Evolutionary conservation across 495 filamentous ascomycete genomes (phyloP).

Genomic region (Hypoxylon cercidicola): DNA sequence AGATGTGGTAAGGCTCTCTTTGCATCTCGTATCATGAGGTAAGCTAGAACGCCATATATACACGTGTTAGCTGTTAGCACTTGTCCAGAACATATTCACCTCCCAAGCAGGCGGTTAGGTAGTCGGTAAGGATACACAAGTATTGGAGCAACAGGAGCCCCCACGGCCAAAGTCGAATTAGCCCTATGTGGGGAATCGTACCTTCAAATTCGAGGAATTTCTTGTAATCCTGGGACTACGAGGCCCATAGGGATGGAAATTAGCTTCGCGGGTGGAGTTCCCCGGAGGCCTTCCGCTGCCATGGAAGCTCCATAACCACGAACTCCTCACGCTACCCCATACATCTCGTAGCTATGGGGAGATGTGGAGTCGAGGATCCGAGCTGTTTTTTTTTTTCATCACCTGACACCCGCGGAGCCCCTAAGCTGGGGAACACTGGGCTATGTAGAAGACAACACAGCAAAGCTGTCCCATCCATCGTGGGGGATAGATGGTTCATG

Average conservation of each 20-base stretch:
- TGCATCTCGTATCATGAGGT: no score
- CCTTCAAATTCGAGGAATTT: slow-evolving; percentile 13
- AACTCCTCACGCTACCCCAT: slow-evolving; percentile 15
- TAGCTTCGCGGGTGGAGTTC: slow-evolving; percentile 22
- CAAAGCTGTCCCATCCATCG: slow-evolving; percentile 7
- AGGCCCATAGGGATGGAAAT: slow-evolving; percentile 6
- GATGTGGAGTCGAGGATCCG: slow-evolving; percentile 20
- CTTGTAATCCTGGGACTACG: slow-evolving; percentile 3
- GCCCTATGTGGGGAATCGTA: slow-evolving; percentile 18
- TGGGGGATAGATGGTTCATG: slow-evolving; percentile 20
- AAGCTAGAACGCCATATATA: no score
- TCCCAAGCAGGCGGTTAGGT: not conserved
- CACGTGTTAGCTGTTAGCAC: no score
- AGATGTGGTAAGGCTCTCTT: no score
- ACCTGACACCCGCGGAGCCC: slow-evolving; percentile 19
- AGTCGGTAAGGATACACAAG: slow-evolving; percentile 1
- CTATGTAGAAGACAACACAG: slow-evolving; percentile 7
- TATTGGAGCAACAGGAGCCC: slow-evolving; percentile 24
- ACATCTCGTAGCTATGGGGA: slow-evolving; percentile 22
- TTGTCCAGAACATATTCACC: no score
- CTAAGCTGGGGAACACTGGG: slow-evolving; percentile 16
- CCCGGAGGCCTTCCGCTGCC: slow-evolving; percentile 21
- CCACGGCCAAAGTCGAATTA: slow-evolving; percentile 28
- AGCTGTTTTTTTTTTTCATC: slow-evolving; percentile 3
- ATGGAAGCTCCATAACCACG: slow-evolving; percentile 3